Percentiles rank a stretch among this genome's conserved stretches.
Evolutionary conservation across 345 rosid species (phyloP).

Genomic region (Lepidium sativum): DNA sequence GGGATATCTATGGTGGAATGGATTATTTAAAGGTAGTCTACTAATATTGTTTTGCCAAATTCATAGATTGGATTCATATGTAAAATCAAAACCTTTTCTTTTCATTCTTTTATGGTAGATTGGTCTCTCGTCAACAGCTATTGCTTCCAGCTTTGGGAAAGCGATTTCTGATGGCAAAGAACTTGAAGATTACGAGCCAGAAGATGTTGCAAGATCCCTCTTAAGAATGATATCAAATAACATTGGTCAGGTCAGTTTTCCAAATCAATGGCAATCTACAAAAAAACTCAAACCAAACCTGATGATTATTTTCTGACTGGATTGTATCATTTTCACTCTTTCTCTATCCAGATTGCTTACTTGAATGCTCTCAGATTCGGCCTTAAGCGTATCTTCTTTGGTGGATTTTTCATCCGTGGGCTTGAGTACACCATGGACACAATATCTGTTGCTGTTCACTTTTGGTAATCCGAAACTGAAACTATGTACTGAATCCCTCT

Average conservation of each 20-base stretch:
- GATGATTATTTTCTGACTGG: not conserved
- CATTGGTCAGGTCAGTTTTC: conserved; percentile 59
- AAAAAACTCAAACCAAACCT: not conserved
- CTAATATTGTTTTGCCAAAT: not conserved
- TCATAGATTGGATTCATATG: not conserved
- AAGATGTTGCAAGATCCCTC: conserved; percentile 70
- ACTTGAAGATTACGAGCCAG: conserved; percentile 64
- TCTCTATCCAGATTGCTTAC: conserved; percentile 49
- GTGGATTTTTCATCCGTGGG: conserved; percentile 73
- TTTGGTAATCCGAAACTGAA: conserved; percentile 40
- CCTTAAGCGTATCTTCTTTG: conserved; percentile 70
- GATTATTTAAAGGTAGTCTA: conserved; percentile 59
- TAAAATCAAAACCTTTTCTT: not conserved
- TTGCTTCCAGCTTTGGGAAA: conserved; percentile 89
- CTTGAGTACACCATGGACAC: conserved; percentile 80
- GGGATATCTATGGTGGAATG: conserved; percentile 85
- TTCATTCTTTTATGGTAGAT: conserved; percentile 32
- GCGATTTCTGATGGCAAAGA: conserved; percentile 61
- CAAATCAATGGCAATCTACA: not conserved
- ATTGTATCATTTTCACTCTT: not conserved
- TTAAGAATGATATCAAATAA: conserved; percentile 82
- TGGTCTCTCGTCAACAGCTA: conserved; percentile 65
- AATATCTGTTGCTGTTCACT: conserved; percentile 65
- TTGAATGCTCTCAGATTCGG: conserved; percentile 80
- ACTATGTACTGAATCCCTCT: not conserved